Evolutionary conservation across 2,329 filamentous ascomycete genomes (phyloP), one percentile per base, ranked within the genome.

Genomic region (Hawksworthiomyces lignivorus): DNA sequence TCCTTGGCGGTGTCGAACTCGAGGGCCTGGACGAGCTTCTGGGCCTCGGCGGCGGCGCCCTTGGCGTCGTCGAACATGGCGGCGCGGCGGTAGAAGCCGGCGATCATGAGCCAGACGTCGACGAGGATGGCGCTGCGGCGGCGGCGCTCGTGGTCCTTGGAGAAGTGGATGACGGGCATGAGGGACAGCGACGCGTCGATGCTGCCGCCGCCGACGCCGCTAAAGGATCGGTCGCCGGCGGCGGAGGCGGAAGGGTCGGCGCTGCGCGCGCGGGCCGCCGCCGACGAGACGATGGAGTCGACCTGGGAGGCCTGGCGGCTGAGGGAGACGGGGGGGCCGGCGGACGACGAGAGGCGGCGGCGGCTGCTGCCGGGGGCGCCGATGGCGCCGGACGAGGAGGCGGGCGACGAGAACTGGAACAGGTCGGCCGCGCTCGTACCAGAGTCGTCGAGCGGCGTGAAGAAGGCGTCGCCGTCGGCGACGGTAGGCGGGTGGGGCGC

Each of bases 101-200:
- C 84, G 47, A 96, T 87, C 57, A 92, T 83, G 8, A 96, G 70
- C 92, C 92, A 98, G 24, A 96, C 80, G 50, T 82, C 83, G 17
- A 88, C 68, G 14, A 98, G 59, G 10, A 79, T 66, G 7, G 65
- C 64, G 24, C 62, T 66, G 33, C 73, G 68, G 40, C 71, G 70
- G 22, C 65, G 63, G 49, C 63, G 67, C 48, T 71, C 64, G 50
- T 73, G 71, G 9, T 72, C 71, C 50, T 70, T 72, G 7, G 75
- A 61, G 42, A 80, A 77, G 27, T 74, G 68, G 15, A 79, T 62
- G 14, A 68, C 52, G 1, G 75, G 74, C 32, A 78, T 56, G 7
- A 72, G 56, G 35, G 65, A 65, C 6, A 69, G 63, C 5, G 68
- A 61, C 4, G 69, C 61, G 45, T 69, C 65, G 19, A 64, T 61